Percentiles rank a stretch among this genome's conserved stretches.
Conservation (phyloP, 306 rosid genomes). For the Luffa acutangula region DNA sequence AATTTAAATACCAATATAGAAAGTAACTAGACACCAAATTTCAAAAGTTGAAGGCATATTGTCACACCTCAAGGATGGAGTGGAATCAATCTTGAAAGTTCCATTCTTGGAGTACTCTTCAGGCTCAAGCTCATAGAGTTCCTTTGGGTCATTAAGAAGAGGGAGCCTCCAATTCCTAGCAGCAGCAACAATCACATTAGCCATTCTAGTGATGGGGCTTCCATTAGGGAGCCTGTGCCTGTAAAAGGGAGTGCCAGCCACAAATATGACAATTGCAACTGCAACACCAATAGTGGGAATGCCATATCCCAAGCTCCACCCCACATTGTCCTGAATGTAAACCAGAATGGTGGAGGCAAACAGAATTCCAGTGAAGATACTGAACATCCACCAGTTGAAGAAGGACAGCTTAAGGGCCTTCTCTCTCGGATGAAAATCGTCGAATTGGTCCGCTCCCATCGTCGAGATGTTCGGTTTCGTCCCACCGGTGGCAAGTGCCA, state of each 20-base stretch:
- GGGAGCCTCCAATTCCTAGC: conserved; percentile 41
- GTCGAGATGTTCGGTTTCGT: conserved; percentile 92
- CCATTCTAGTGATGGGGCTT: conserved; percentile 45
- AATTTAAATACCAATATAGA: too few relatives aligned
- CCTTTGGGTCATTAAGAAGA: conserved; percentile 42
- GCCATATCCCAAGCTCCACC: conserved; percentile 85
- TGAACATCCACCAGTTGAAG: conserved; percentile 99
- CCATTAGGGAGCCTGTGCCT: conserved; percentile 53
- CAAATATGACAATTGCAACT: conserved; percentile 44
- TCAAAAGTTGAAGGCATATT: too few relatives aligned
- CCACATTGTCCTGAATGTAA: conserved; percentile 77
- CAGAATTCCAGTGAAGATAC: conserved; percentile 71
- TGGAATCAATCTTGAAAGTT: conserved; percentile 49
- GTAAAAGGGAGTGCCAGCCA: conserved; percentile 61
- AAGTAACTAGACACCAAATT: too few relatives aligned
- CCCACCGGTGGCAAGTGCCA: conserved; percentile 80
- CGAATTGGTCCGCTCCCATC: conserved; percentile 95
- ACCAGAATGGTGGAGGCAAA: conserved; percentile 76
- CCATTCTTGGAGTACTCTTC: conserved; percentile 35
- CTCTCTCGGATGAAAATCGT: conserved; percentile 66
- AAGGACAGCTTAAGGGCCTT: conserved; percentile 65
- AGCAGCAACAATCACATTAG: conserved; percentile 56
- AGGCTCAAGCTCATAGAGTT: conserved; percentile 46
- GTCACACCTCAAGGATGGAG: conserved; percentile 54
- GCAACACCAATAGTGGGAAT: conserved; percentile 76